Conservation (phyloP, 176 grass and related monocot genomes). For the Raddia guianensis region DNA sequence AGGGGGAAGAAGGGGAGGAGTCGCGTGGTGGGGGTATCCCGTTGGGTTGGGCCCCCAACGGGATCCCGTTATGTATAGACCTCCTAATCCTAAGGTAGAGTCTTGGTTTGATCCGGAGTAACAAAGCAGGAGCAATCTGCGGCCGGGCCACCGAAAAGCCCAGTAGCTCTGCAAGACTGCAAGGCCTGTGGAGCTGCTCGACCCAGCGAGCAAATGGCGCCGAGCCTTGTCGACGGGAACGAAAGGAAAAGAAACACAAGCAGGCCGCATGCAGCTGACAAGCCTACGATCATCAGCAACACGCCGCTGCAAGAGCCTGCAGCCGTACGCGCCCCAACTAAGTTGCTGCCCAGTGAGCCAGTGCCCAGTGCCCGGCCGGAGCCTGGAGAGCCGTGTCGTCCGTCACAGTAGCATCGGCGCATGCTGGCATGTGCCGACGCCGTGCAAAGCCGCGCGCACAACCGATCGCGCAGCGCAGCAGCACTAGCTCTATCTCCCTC, state of each 20-base stretch:
- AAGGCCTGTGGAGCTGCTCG: neutral
- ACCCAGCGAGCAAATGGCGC: neutral
- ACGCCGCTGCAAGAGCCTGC: too few relatives aligned
- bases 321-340: constrained; percentile 13
- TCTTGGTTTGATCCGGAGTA: too few relatives aligned
- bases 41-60: too few relatives aligned
- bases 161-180: neutral
- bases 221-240: neutral
- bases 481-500: neutral
- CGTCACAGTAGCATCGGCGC: too few relatives aligned
- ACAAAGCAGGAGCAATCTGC: neutral
- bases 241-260: neutral
- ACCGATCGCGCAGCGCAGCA: neutral
- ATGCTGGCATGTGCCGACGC: constrained; percentile 45
- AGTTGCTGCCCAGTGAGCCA: constrained; percentile 21
- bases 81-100: too few relatives aligned
- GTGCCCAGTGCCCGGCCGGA: too few relatives aligned
- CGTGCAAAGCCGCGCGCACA: constrained; percentile 38
- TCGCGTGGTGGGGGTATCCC: too few relatives aligned
- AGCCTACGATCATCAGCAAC: neutral
- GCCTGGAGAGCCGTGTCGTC: neutral
- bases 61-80: too few relatives aligned
- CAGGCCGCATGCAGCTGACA: too few relatives aligned
- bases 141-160: neutral
- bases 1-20: too few relatives aligned